Evolutionary conservation across 2,329 filamentous ascomycete species (phyloP).

Genomic region (Fusarium foetens): DNA sequence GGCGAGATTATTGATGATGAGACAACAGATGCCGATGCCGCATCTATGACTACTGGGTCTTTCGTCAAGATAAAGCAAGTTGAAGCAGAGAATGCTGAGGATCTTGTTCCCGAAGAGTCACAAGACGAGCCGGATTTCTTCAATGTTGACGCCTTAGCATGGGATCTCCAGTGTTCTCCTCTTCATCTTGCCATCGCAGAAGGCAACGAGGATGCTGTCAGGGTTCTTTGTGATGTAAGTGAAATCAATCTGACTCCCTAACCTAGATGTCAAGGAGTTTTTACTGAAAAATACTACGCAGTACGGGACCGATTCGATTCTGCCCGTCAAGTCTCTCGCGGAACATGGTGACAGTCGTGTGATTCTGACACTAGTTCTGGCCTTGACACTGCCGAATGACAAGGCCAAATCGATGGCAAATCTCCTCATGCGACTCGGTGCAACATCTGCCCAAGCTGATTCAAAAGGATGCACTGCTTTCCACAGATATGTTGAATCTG

Average conservation of each 20-base stretch:
- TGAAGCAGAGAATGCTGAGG: constrained; percentile 44
- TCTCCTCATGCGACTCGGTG: constrained; percentile 74
- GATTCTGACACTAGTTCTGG: constrained; percentile 76
- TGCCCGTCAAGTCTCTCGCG: constrained; percentile 75
- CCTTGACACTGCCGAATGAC: constrained; percentile 69
- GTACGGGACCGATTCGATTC: constrained; percentile 80
- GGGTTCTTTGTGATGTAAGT: constrained; percentile 70
- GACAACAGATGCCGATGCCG: constrained; percentile 55
- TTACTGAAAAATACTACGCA: constrained; percentile 49
- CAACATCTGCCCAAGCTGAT: constrained; percentile 79
- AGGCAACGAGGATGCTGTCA: constrained; percentile 75
- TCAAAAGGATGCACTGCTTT: constrained; percentile 71
- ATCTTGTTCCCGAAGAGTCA: constrained; percentile 62
- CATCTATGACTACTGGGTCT: constrained; percentile 72
- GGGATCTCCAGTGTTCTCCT: constrained; percentile 79
- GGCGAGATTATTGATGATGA: constrained; percentile 58
- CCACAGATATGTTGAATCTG: constrained; percentile 68
- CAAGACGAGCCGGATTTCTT: constrained; percentile 81
- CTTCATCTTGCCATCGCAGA: constrained; percentile 82
- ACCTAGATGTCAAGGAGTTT: background rate
- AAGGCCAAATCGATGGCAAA: constrained; percentile 73
- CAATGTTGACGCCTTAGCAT: constrained; percentile 80
- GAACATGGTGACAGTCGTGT: constrained; percentile 64
- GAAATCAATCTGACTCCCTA: background rate
- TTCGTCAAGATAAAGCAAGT: constrained; percentile 73